phyloP scores from a whole-genome alignment of 768 basidiomycete species.

The Cystobasidium ongulense region DNA sequence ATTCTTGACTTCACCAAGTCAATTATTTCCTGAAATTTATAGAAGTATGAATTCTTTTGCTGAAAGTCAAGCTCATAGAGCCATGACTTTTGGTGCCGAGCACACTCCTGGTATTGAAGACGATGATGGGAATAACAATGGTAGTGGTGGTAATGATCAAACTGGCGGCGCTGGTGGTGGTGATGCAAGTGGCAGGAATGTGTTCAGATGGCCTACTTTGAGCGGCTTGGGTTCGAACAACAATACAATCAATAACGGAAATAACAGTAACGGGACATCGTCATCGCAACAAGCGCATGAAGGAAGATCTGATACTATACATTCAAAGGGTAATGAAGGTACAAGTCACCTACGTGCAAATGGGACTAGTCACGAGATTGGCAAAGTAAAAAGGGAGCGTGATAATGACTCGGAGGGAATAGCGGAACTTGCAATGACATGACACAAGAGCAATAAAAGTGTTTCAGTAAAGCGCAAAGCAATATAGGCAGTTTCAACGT shows the following conservation, averaged over 20 bases:
- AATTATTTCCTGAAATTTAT: conserved; percentile 27
- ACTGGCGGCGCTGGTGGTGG: neutral
- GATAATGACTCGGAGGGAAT: neutral
- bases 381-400: neutral
- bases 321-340: neutral
- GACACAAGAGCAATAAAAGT: no score
- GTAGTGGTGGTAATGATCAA: neutral
- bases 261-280: neutral
- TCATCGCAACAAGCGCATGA: neutral
- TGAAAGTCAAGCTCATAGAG: conserved; percentile 4
- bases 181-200: neutral
- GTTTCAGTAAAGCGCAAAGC: no score
- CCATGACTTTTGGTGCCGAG: conserved; percentile 1
- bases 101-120: neutral
- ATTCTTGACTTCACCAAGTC: neutral
- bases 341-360: neutral
- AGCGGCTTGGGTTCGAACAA: neutral
- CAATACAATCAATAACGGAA: neutral
- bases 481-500: no score
- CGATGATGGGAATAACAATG: neutral
- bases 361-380: neutral
- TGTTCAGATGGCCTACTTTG: conserved; percentile 21
- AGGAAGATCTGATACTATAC: neutral
- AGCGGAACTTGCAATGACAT: no score
- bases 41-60: conserved; percentile 2